Evolutionary conservation across 192 early-diverging fungal species (phyloP), one percentile per base, ranked within the genome.

Genomic region (Chytriomyces confervae): DNA sequence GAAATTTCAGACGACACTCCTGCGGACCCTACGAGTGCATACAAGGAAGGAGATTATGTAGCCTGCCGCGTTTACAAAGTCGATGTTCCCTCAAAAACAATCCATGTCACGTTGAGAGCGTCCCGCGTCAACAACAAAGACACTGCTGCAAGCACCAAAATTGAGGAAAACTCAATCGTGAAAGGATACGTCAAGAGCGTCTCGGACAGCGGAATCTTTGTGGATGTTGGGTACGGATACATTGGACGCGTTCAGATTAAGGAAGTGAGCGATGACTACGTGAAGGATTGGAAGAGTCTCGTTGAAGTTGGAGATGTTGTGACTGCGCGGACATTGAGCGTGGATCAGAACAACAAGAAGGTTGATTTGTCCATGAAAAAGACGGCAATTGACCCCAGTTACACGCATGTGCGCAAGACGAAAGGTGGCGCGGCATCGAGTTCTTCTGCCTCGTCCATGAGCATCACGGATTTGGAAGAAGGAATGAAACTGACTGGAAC

Each of bases 401-500:
- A 88, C 70, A 84, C 85, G 3, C 65, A 66, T 29, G 69, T 69
- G 46, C 78, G 51, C n/a, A 50, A 29, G n/a, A 27, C 18, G 18
- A 36, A 23, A 29, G 62, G 45, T 3, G 74, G 66, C 10, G 13
- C 29, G 18, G 46, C 70, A 44, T 63, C 57, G 20, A 64, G 62
- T 64, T 48, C 53, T 11, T 24, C 71, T 18, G 65, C 47, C 0
- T 57, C 53, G 16, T 57, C 53, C 13, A 57, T 57, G 53, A 57
- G 53, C 53, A 77, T 93, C 46, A 83, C 88, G 36, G 89, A 90
- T 76, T 86, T 96, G 51, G 72, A 78, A 18, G 83, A 89, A 45
- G 94, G 94, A 13, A 85, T 94, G 83, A 92, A 92, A 62, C 86
- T 96, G 63, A 91, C 91, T 76, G 95, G 94, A 13, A 90, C 90